These are phyloP conservation scores for Canavalia gladiata DNA, from an alignment of 306 rosid species.

Conservation along the genomic window DNA sequence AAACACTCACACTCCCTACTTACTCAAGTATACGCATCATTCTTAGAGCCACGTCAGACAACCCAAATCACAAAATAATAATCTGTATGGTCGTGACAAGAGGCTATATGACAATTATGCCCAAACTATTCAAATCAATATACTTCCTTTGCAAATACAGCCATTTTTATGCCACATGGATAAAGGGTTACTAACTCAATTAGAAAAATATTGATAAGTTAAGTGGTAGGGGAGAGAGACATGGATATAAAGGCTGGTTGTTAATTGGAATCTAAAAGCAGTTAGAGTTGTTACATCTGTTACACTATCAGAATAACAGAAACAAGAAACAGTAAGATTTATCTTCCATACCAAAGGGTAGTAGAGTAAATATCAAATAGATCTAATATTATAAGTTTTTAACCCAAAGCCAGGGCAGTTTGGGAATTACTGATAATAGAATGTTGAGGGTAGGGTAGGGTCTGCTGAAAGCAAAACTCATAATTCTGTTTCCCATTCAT, in stretches of 20 bases:
- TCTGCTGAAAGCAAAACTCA: conserved; percentile 41
- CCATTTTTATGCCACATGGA: neutral
- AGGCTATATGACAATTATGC: conserved; percentile 37
- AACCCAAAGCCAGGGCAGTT: conserved; percentile 14
- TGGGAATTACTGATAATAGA: conserved; percentile 29
- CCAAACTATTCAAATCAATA: conserved; percentile 6
- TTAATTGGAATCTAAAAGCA: conserved; percentile 49
- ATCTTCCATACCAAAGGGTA: too few relatives aligned
- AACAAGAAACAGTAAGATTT: neutral
- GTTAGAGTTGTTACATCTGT: conserved; percentile 52
- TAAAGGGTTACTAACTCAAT: conserved; percentile 42
- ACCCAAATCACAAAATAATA: conserved; percentile 8
- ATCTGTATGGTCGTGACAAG: neutral
- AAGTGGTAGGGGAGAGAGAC: conserved; percentile 23
- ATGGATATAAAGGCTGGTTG: conserved; percentile 11
- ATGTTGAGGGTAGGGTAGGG: neutral
- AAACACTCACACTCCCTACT: conserved; percentile 26
- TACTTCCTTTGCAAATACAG: conserved; percentile 22
- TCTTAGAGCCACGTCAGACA: conserved; percentile 42
- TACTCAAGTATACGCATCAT: conserved; percentile 48
- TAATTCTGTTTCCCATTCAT: conserved; percentile 68
- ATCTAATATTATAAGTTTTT: neutral
- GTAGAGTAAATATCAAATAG: too few relatives aligned
- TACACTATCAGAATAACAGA: conserved; percentile 6
- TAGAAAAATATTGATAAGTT: neutral